phyloP scores from a whole-genome alignment of 331 rosid species.

The Acacia concinna region DNA sequence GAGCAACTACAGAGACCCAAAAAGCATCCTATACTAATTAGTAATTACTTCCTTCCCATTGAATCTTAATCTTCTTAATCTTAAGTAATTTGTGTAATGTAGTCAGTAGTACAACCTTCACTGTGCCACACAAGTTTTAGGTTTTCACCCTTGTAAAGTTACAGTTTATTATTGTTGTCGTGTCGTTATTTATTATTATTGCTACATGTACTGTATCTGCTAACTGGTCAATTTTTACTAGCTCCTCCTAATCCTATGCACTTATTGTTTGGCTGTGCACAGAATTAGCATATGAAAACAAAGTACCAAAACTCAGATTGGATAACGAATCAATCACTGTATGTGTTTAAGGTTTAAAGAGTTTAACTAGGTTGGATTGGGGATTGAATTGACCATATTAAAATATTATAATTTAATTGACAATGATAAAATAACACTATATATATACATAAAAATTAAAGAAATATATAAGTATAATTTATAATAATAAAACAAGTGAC shows the following conservation, averaged over 20 bases:
- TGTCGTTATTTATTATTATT: background rate
- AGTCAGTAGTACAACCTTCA: background rate
- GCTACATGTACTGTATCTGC: too few species aligned
- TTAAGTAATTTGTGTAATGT: background rate
- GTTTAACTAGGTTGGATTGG: too few species aligned
- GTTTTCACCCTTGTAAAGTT: background rate
- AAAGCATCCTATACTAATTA: conserved; percentile 28
- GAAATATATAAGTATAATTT: too few species aligned
- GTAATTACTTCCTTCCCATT: conserved; percentile 38
- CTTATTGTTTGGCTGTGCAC: background rate
- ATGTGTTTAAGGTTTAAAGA: too few species aligned
- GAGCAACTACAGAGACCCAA: conserved; percentile 38
- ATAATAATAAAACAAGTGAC: too few species aligned
- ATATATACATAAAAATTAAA: too few species aligned
- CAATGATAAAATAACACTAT: too few species aligned
- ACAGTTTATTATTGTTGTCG: background rate
- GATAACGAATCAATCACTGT: too few species aligned
- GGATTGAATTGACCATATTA: too few species aligned
- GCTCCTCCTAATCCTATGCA: background rate
- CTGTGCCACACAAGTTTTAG: background rate
- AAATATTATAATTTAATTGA: too few species aligned
- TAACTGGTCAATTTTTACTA: background rate
- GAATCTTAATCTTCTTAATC: conserved; percentile 28
- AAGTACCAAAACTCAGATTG: too few species aligned
- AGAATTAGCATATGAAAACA: background rate